Evolutionary conservation across 352 stramenopile genomes (phyloP).

Genomic region (Albugo laibachii): DNA sequence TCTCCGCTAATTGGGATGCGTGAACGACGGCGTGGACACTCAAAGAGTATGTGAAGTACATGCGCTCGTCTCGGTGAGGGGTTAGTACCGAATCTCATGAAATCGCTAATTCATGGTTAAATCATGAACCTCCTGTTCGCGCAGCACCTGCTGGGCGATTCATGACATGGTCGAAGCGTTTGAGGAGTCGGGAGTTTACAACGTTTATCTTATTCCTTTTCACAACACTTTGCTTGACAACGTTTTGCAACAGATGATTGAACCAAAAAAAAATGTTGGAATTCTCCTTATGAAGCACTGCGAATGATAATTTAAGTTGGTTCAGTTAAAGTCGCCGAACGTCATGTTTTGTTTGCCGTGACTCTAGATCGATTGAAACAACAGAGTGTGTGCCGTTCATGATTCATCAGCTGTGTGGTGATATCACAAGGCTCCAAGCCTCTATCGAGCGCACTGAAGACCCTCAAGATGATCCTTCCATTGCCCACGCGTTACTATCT

Average conservation of each 20-base stretch:
- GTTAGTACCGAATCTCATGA: slow-evolving; percentile 77
- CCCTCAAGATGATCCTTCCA: too few species aligned
- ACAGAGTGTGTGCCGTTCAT: slow-evolving; percentile 29
- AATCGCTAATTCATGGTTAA: slow-evolving; percentile 62
- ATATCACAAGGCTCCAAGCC: slow-evolving; percentile 49
- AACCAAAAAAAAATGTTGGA: slow-evolving; percentile 79
- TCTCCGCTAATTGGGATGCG: slow-evolving; percentile 83
- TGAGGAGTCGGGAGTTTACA: slow-evolving; percentile 41
- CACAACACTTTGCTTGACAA: slow-evolving; percentile 82
- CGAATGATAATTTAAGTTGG: slow-evolving; percentile 85
- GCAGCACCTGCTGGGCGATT: slow-evolving; percentile 91
- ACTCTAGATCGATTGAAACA: slow-evolving; percentile 58
- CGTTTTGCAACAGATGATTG: slow-evolving; percentile 82
- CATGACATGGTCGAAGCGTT: slow-evolving; percentile 93
- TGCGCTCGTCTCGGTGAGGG: slow-evolving; percentile 77
- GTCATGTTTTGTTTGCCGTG: slow-evolving; percentile 56
- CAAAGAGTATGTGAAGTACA: slow-evolving; percentile 91
- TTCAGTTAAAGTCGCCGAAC: slow-evolving; percentile 50
- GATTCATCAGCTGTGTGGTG: slow-evolving; percentile 49
- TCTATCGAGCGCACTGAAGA: too few species aligned
- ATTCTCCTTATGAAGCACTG: slow-evolving; percentile 85
- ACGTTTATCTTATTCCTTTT: slow-evolving; percentile 83
- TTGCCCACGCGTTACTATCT: slow-evolving; percentile 81
- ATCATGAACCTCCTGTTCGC: slow-evolving; percentile 81
- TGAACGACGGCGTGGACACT: slow-evolving; percentile 94